Evolutionary conservation across 805 yeast genomes (phyloP).

Genomic region (Ogataea nonfermentans): DNA sequence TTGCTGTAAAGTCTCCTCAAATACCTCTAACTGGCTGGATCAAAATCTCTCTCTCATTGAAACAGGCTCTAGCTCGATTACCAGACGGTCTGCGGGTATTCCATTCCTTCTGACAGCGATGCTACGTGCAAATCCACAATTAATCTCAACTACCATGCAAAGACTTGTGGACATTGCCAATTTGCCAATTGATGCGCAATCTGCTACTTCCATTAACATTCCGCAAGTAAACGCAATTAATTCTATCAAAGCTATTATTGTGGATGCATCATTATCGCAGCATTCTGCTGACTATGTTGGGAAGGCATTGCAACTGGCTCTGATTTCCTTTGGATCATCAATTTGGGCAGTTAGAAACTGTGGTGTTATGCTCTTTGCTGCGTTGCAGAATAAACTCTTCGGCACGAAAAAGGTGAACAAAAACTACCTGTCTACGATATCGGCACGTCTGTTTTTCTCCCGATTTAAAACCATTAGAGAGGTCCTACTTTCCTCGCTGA

Average conservation of each 20-base stretch:
- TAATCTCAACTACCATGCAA: slow-evolving; percentile 51
- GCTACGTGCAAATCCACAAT: slow-evolving; percentile 48
- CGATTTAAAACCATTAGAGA: slow-evolving; percentile 54
- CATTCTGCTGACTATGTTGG: slow-evolving; percentile 52
- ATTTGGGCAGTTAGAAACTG: slow-evolving; percentile 90
- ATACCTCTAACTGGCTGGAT: slow-evolving; percentile 50
- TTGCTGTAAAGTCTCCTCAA: slow-evolving; percentile 48
- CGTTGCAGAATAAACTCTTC: slow-evolving; percentile 77
- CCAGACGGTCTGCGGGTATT: slow-evolving; percentile 90
- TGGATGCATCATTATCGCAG: slow-evolving; percentile 64
- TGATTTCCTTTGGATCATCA: slow-evolving; percentile 59
- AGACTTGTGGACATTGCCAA: slow-evolving; percentile 54
- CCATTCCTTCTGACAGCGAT: slow-evolving; percentile 79
- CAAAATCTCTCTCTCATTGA: slow-evolving; percentile 45
- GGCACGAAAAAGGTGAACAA: slow-evolving; percentile 50
- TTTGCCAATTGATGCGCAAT: slow-evolving; percentile 43
- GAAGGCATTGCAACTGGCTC: slow-evolving; percentile 56
- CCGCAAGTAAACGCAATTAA: slow-evolving; percentile 96
- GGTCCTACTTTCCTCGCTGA: slow-evolving; percentile 45
- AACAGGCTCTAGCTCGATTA: slow-evolving; percentile 63
- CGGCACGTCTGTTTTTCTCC: slow-evolving; percentile 65
- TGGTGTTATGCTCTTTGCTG: slow-evolving; percentile 88
- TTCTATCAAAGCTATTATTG: slow-evolving; percentile 71
- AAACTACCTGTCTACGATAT: slow-evolving; percentile 23
- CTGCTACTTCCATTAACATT: slow-evolving; percentile 55